A percentile compares a stretch with the other conserved stretches of the same genome.
phyloP scores from a whole-genome alignment of 2,329 filamentous ascomycete genomes.

The Albophoma yamanashiensis region DNA sequence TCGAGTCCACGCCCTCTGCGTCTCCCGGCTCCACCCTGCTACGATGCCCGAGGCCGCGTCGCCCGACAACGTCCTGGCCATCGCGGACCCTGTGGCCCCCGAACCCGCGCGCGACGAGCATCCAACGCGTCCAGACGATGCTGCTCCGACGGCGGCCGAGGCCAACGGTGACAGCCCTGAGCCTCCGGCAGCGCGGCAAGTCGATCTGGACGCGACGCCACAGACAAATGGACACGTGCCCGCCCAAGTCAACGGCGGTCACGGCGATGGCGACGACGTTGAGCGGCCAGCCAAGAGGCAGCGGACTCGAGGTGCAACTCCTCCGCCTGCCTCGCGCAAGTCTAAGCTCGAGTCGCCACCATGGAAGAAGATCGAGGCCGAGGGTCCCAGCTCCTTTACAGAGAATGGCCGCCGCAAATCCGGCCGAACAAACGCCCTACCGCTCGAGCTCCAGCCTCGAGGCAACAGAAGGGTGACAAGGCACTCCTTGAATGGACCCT shows the following conservation, averaged over 20 bases:
- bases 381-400: conserved; percentile 79
- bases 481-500: conserved; percentile 22
- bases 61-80: conserved; percentile 29
- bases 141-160: conserved; percentile 8
- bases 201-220: conserved; percentile 10
- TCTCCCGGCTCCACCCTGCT: conserved; percentile 30
- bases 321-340: conserved; percentile 31
- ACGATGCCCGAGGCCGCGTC: conserved; percentile 54
- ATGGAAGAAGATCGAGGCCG: conserved; percentile 78
- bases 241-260: conserved; percentile 48
- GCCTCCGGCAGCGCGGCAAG: conserved; percentile 8
- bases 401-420: conserved; percentile 61
- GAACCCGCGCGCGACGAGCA: conserved; percentile 14
- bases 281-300: conserved; percentile 55
- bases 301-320: conserved; percentile 41
- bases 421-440: conserved; percentile 49
- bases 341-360: conserved; percentile 61
- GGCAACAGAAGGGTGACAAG: conserved; percentile 42
- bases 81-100: conserved; percentile 16
- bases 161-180: conserved; percentile 5
- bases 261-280: conserved; percentile 26
- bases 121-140: conserved; percentile 8
- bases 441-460: conserved; percentile 39
- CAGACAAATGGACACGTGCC: conserved; percentile 17
- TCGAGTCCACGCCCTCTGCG: conserved; percentile 39